Conservation (phyloP, 306 rosid species). For the Myrica gale region DNA sequence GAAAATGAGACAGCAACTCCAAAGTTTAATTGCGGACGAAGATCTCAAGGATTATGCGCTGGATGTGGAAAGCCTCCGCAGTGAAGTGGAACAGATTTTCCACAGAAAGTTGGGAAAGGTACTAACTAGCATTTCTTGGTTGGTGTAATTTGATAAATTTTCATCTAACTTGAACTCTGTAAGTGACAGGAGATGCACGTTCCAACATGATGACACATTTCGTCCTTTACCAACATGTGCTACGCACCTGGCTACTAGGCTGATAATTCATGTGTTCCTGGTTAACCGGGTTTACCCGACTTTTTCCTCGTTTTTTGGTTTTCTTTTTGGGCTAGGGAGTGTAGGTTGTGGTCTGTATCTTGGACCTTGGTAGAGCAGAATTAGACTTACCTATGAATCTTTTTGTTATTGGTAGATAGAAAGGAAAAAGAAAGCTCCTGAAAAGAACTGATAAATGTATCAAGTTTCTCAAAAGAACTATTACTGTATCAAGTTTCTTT, state of each 20-base stretch:
- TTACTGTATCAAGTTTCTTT: too few species aligned
- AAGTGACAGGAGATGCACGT: constrained; percentile 6
- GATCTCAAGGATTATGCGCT: constrained; percentile 56
- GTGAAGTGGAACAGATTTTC: constrained; percentile 64
- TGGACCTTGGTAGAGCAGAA: background rate
- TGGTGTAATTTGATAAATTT: background rate
- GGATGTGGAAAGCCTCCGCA: constrained; percentile 69
- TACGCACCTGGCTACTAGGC: background rate
- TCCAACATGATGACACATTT: constrained; percentile 13
- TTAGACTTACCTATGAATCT: background rate
- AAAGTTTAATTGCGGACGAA: constrained; percentile 54
- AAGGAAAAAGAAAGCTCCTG: background rate
- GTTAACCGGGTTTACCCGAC: background rate
- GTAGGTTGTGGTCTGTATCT: background rate
- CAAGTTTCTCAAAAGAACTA: background rate
- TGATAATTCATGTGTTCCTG: background rate
- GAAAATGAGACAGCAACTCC: constrained; percentile 56
- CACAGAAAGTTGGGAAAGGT: constrained; percentile 48
- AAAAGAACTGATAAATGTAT: background rate
- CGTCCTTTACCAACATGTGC: background rate
- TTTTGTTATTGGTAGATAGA: background rate
- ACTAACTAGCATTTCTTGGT: constrained; percentile 24
- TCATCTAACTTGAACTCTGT: background rate
- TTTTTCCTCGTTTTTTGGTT: background rate
- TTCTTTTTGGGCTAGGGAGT: background rate